Base-by-base conservation (phyloP, 192 early-diverging fungal genomes). In the Umbelopsis isabellina region DNA sequence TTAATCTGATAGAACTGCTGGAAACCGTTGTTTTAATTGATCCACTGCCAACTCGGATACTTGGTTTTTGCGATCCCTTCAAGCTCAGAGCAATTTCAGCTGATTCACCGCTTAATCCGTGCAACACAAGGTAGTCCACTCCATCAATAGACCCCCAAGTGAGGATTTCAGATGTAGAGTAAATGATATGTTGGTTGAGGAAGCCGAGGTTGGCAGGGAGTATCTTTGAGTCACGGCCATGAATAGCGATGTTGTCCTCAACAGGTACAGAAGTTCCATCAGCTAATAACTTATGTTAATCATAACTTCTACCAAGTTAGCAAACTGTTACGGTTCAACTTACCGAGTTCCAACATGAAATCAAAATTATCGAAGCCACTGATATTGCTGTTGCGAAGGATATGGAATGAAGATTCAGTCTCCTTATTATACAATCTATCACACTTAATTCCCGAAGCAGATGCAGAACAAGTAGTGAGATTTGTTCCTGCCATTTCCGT, bases 211-310 rank as follows among this genome's bases (percentile, higher is more conserved):
- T 71, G 41, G 53, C 52, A 25, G 69, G 49, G 3, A 71, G 49
- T 37, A 71, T 16, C 35, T 71, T 71, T 12, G 69, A 71, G 44
- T 71, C 69, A 61, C 52, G 69, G 16, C 69, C 69, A 44, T 71
- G 46, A 15, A 71, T 46, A 20, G 47, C 44, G 18, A 71, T 71
- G 49, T n/a, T 47, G 9, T 25, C 49, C 21, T 71, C 52, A 10
- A 50, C 25, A 23, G 69, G 69, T 12, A 71, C 53, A 9, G 69
- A 41, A 44, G 21, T 71, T 10, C 45, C 25, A 18, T 66, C 25
- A 47, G 41, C 65, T 66, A 48, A 1, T 22, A 13, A 22, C 7
- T 30, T 2, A 35, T 35, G 30, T 35, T 18, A 35, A n/a, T 61
- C 3, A 30, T 1, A 0, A 27, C 23, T 27, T 55, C n/a, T 18